Percentiles rank a stretch among this genome's conserved stretches.
Conservation (phyloP, 768 basidiomycete species). For the Tubosaeta sp. region DNA sequence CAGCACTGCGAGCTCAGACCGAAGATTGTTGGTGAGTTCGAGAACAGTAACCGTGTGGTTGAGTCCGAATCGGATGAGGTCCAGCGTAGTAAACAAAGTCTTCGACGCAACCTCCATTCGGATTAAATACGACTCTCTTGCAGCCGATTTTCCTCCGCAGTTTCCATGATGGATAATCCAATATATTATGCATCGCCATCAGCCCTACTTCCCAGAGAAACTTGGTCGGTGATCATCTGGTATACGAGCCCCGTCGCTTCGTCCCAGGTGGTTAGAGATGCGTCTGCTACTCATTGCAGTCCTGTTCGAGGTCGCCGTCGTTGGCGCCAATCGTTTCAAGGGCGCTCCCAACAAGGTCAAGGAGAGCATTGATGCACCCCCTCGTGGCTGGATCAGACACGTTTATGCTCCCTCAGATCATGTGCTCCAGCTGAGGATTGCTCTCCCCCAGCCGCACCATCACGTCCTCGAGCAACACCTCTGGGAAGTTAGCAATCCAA, state of each 20-base stretch:
- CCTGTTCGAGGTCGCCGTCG: slow-evolving; percentile 10
- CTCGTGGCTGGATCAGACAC: slow-evolving; percentile 46
- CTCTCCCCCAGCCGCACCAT: slow-evolving; percentile 53
- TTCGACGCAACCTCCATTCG: too few species aligned
- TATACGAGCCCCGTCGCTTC: neutral
- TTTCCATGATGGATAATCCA: too few species aligned
- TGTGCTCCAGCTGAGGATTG: slow-evolving; percentile 54
- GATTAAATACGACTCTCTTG: too few species aligned
- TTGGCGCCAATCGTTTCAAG: neutral
- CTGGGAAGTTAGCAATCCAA: slow-evolving; percentile 56
- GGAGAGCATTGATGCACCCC: slow-evolving; percentile 40
- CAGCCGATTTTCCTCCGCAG: too few species aligned
- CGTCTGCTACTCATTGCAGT: slow-evolving; percentile 8
- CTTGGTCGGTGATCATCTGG: too few species aligned
- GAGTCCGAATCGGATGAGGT: too few species aligned
- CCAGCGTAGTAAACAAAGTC: too few species aligned
- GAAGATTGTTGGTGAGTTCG: too few species aligned
- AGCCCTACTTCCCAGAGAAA: too few species aligned
- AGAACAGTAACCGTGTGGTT: too few species aligned
- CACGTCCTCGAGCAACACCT: slow-evolving; percentile 46
- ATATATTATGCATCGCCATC: too few species aligned
- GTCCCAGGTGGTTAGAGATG: slow-evolving; percentile 5
- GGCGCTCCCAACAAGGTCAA: slow-evolving; percentile 36
- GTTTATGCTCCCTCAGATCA: slow-evolving; percentile 42
- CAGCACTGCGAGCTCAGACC: slow-evolving; percentile 59